These are phyloP conservation scores for Russula earlei DNA, from an alignment of 768 basidiomycete genomes.

Conservation along the genomic window DNA sequence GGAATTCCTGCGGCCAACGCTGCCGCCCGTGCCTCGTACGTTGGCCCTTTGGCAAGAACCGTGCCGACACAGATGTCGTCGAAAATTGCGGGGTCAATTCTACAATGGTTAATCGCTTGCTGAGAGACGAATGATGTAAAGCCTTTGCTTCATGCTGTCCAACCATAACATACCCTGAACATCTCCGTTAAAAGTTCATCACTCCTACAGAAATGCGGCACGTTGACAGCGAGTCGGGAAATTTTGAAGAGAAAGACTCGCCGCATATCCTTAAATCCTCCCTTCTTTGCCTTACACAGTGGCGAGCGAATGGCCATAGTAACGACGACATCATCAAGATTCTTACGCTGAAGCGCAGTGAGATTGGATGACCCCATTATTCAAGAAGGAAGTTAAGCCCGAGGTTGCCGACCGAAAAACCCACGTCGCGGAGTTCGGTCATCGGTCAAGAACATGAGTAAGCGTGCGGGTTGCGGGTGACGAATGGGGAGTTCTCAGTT, in stretches of 20 bases:
- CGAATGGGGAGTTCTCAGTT: too few species aligned
- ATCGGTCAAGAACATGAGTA: too few species aligned
- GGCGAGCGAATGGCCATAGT: constrained; percentile 75
- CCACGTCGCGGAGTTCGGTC: too few species aligned
- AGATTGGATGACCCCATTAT: constrained; percentile 31
- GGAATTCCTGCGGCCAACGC: constrained; percentile 77
- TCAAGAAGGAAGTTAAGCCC: constrained; percentile 39
- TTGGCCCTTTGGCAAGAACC: constrained; percentile 53
- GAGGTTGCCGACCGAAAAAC: neutral
- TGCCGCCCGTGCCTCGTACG: constrained; percentile 64
- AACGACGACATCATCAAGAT: constrained; percentile 71
- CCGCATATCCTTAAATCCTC: constrained; percentile 64
- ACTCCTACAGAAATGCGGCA: constrained; percentile 33
- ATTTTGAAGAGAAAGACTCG: constrained; percentile 27
- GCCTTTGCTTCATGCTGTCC: constrained; percentile 12
- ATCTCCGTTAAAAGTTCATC: constrained; percentile 79
- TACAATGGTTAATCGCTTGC: constrained; percentile 50
- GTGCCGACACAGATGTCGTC: constrained; percentile 78
- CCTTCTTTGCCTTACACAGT: constrained; percentile 67
- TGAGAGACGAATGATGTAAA: constrained; percentile 22
- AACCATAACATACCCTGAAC: constrained; percentile 46
- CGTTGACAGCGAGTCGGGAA: neutral
- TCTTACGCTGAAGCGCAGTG: constrained; percentile 45
- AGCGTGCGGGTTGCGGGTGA: too few species aligned
- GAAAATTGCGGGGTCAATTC: constrained; percentile 54